Base-by-base conservation (phyloP, 2,329 filamentous ascomycete species). In the Pseudogymnoascus sp. region DNA sequence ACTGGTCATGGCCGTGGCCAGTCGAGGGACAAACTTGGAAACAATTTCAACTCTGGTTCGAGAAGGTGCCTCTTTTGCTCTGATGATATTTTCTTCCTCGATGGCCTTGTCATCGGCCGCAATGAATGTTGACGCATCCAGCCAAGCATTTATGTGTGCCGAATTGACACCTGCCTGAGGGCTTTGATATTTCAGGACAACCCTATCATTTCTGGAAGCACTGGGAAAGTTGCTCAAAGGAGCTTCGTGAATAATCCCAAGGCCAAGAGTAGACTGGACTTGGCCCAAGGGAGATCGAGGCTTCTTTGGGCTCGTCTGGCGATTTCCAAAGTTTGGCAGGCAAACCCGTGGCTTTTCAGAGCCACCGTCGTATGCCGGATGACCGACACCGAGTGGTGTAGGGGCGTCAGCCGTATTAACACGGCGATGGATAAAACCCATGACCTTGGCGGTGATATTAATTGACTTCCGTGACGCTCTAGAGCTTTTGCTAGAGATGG, bases 361-460 rank as follows among this genome's bases (percentile, higher is more conserved):
- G 5, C 16, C 9, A 5, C n/a, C 16, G 12, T 55, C 49, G 16
- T 35, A 55, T 22, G 28, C 49, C 9, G 49, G 49, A 35, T 55
- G 49, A n/a, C 16, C 49, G 16, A 12, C 4, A 19, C 28, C 49
- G 28, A 55, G 11, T 55, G 49, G 49, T 33, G 28, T n/a, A 11
- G 49, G 49, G 16, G 16, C 5, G 11, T 55, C 49, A 8, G 28
- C 28, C 16, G 49, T 55, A 22, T 55, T 55, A 12, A 55, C 28
- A 55, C 49, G 49, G 49, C 49, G 49, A 22, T 55, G 49, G 49
- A 55, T 55, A 35, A 55, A 55, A 14, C 28, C 28, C 49, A 55
- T 55, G 28, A 55, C 49, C 11, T 55, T 55, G 22, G n/a, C n/a
- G n/a, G 49, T 33, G 28, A 55, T 55, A 12, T 55, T 22, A 19